Conservation (phyloP, 2,329 filamentous ascomycete genomes). For the Keithomyces neogunnii region DNA sequence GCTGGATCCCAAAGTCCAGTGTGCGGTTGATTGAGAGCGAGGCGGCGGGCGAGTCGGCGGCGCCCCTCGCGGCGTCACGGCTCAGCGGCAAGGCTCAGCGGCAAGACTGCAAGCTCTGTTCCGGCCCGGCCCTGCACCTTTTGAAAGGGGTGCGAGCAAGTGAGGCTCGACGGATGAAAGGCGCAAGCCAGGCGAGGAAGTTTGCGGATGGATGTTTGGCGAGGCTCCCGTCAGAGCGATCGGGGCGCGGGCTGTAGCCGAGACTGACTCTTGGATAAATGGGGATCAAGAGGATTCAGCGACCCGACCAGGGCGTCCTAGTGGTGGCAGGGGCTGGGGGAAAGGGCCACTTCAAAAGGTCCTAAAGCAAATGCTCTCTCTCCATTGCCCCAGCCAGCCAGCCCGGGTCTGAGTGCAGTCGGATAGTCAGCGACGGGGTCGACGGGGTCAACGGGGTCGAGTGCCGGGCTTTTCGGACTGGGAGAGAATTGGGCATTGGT, state of each 20-base stretch:
- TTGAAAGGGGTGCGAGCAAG: not conserved
- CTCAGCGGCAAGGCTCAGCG: not conserved
- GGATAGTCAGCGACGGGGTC: not conserved
- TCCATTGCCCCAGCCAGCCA: not conserved
- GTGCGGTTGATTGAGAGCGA: not conserved
- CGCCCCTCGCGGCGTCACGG: not conserved
- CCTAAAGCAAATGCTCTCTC: not conserved
- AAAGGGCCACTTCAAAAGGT: not conserved
- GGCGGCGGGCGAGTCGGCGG: not conserved
- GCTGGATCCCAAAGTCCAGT: not conserved
- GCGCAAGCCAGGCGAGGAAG: not conserved
- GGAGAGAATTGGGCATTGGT: too few species aligned
- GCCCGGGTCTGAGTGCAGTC: not conserved
- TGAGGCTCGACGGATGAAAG: not conserved
- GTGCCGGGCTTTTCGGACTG: too few species aligned
- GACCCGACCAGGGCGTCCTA: not conserved
- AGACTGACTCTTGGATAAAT: not conserved
- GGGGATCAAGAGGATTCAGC: not conserved
- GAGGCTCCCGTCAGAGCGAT: not conserved
- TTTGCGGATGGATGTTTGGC: not conserved
- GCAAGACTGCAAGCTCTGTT: not conserved
- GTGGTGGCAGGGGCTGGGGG: not conserved
- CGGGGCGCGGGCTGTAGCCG: not conserved
- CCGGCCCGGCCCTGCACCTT: not conserved
- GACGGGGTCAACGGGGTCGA: not conserved